These are phyloP conservation scores for Leccinum boreale DNA, from an alignment of 768 basidiomycete species.

Conservation along the genomic window DNA sequence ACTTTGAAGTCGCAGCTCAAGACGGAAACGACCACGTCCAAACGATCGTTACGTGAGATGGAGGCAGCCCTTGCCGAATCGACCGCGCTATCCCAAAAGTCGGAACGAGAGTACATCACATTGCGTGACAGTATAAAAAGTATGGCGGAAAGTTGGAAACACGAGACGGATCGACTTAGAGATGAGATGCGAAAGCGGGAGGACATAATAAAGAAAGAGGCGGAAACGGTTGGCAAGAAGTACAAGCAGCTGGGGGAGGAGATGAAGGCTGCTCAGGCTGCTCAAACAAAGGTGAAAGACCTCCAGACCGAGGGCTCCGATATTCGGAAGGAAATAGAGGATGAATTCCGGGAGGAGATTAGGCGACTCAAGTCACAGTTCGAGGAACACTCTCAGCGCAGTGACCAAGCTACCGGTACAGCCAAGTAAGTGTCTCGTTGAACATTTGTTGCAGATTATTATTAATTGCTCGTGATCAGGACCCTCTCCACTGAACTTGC, in stretches of 20 bases:
- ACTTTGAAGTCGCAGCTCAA: slow-evolving; percentile 71
- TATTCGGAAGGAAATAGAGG: slow-evolving; percentile 56
- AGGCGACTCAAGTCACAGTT: slow-evolving; percentile 49
- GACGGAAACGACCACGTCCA: slow-evolving; percentile 64
- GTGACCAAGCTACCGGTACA: slow-evolving; percentile 55
- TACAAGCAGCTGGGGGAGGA: slow-evolving; percentile 64
- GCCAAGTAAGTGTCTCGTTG: slow-evolving; percentile 47
- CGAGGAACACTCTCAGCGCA: slow-evolving; percentile 50
- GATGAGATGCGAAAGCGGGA: slow-evolving; percentile 77
- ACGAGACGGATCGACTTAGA: slow-evolving; percentile 65
- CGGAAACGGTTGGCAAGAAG: slow-evolving; percentile 65
- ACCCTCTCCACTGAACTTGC: slow-evolving; percentile 60
- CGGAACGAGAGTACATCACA: slow-evolving; percentile 78
- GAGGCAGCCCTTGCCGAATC: slow-evolving; percentile 70
- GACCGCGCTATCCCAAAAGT: slow-evolving; percentile 72
- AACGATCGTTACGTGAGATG: slow-evolving; percentile 79
- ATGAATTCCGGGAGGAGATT: slow-evolving; percentile 58
- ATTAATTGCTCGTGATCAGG: slow-evolving; percentile 32
- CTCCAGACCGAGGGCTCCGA: slow-evolving; percentile 49
- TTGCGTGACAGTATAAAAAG: slow-evolving; percentile 74
- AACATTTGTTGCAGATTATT: not conserved
- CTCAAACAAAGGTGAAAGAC: slow-evolving; percentile 45
- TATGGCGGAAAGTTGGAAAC: slow-evolving; percentile 69
- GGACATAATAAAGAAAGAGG: slow-evolving; percentile 63
- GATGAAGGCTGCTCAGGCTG: slow-evolving; percentile 49